These are phyloP conservation scores for Cyamopsis tetragonoloba DNA, from an alignment of 306 rosid genomes.

Conservation along the genomic window DNA sequence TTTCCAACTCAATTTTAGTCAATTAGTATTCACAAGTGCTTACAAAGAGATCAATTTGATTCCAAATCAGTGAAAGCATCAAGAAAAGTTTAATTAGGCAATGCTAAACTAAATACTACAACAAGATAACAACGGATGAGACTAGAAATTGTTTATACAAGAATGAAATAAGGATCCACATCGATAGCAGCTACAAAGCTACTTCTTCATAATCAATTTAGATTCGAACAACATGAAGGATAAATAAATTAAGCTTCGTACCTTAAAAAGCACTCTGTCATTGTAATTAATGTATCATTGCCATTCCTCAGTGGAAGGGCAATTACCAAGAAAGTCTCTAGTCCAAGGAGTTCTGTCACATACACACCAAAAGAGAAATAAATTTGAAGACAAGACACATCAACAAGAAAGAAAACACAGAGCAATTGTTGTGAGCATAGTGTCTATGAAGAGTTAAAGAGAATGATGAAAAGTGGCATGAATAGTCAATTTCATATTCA, in stretches of 20 bases:
- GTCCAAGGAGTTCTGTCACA: slow-evolving; percentile 52
- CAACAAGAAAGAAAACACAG: neutral
- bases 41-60: slow-evolving; percentile 1
- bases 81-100: neutral
- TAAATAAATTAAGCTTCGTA: slow-evolving; percentile 37
- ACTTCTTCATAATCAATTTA: slow-evolving; percentile 2
- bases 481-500: no score
- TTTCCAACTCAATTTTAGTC: neutral
- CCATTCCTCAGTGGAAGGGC: slow-evolving; percentile 76
- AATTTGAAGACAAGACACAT: neutral
- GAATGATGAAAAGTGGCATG: no score
- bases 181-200: neutral
- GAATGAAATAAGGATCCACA: neutral
- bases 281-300: slow-evolving; percentile 81
- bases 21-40: neutral
- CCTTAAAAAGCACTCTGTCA: slow-evolving; percentile 97
- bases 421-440: no score
- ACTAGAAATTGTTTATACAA: neutral
- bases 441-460: no score
- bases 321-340: slow-evolving; percentile 51
- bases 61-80: neutral
- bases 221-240: slow-evolving; percentile 14
- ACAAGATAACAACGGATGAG: neutral
- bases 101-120: neutral
- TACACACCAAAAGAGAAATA: neutral